These are phyloP conservation scores for Nematocida sp. DNA, from an alignment of 371 early-diverging fungal genomes.

Conservation along the genomic window DNA sequence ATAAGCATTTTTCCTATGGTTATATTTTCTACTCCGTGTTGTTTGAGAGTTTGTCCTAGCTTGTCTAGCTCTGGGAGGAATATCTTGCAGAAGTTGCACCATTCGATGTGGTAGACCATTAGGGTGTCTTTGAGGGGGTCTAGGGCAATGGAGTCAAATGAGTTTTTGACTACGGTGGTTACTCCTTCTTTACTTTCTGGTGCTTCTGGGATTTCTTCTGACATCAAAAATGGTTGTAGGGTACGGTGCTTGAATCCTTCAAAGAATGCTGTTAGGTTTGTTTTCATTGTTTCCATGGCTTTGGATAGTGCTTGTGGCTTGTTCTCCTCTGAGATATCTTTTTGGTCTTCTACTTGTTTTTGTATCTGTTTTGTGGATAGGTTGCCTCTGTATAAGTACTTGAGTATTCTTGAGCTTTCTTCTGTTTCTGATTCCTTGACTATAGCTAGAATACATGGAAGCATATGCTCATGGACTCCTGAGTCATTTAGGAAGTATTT, in stretches of 20 bases:
- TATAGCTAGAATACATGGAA: slow-evolving; percentile 22
- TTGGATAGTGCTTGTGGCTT: too few species aligned
- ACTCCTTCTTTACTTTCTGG: slow-evolving; percentile 18
- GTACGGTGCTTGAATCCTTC: not conserved
- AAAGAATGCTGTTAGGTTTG: not conserved
- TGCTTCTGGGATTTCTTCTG: not conserved
- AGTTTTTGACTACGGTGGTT: not conserved
- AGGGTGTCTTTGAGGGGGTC: slow-evolving; percentile 20
- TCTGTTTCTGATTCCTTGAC: not conserved
- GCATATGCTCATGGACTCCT: slow-evolving; percentile 12
- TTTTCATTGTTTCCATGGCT: not conserved
- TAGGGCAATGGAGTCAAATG: slow-evolving; percentile 12
- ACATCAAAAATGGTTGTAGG: slow-evolving; percentile 23
- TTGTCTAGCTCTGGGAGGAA: slow-evolving; percentile 42
- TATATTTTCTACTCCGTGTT: not conserved
- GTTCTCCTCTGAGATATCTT: too few species aligned
- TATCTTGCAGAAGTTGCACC: slow-evolving; percentile 45
- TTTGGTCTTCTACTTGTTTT: too few species aligned
- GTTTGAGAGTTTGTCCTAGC: slow-evolving; percentile 13
- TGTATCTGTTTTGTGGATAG: too few species aligned
- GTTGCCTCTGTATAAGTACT: slow-evolving; percentile 19
- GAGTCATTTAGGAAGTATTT: slow-evolving; percentile 34
- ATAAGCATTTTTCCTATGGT: slow-evolving; percentile 38
- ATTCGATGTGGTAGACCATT: slow-evolving; percentile 45
- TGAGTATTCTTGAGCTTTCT: slow-evolving; percentile 2